Conservation (phyloP, 2,329 filamentous ascomycete genomes). For the Nothopassalora personata region DNA sequence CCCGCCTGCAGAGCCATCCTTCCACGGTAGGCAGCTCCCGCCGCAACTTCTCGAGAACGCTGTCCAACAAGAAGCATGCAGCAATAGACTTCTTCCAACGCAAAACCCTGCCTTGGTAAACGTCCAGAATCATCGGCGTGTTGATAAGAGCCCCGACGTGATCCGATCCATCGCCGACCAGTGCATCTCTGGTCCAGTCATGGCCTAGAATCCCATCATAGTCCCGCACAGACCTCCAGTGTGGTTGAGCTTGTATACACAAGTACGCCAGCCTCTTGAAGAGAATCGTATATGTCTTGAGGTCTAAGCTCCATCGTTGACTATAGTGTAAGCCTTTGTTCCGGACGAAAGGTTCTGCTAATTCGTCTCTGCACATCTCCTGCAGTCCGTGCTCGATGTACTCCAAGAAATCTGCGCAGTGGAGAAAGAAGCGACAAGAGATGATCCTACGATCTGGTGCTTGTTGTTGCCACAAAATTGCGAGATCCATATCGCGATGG, state of each 20-base stretch:
- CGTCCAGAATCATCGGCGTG: neutral
- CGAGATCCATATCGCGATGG: neutral
- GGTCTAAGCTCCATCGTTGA: neutral
- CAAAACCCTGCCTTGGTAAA: too few relatives aligned
- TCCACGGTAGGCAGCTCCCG: neutral
- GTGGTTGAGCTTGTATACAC: neutral
- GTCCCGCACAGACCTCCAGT: neutral
- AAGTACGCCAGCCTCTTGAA: neutral
- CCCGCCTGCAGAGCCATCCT: neutral
- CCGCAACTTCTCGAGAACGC: neutral
- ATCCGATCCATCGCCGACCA: neutral
- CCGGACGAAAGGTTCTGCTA: neutral
- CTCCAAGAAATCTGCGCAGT: neutral
- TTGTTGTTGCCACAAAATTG: neutral
- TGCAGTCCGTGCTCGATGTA: neutral
- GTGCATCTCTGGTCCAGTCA: neutral
- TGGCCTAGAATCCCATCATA: neutral
- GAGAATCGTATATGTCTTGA: neutral
- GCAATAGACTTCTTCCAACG: neutral
- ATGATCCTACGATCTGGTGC: neutral
- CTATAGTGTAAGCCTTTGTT: neutral
- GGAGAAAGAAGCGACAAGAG: neutral
- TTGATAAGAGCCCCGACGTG: neutral
- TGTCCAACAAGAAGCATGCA: neutral
- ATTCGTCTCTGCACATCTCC: neutral